Percentiles rank a stretch among this genome's conserved stretches.
Conservation (phyloP, 495 filamentous ascomycete species). For the Geoglossum glabrum region DNA sequence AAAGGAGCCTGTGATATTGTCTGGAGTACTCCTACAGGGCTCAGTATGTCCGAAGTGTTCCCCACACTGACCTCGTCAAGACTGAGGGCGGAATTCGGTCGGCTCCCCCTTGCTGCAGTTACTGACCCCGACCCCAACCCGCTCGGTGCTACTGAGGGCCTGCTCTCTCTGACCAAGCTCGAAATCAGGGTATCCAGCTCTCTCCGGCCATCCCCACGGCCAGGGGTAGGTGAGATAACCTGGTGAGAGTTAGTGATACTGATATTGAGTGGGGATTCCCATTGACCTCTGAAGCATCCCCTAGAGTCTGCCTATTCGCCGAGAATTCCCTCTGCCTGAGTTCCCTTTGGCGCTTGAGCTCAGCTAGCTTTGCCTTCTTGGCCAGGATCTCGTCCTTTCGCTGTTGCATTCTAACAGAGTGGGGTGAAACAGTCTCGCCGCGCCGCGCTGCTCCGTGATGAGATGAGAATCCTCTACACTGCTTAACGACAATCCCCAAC, state of each 20-base stretch:
- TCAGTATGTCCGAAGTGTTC: background rate
- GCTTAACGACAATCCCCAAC: no score
- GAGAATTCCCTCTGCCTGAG: constrained; percentile 53
- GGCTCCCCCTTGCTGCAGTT: constrained; percentile 45
- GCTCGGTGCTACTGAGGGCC: constrained; percentile 49
- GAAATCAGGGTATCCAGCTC: constrained; percentile 74
- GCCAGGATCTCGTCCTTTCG: constrained; percentile 83
- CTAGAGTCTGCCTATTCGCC: constrained; percentile 39
- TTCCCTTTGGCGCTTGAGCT: constrained; percentile 83
- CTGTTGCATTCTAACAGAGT: constrained; percentile 41
- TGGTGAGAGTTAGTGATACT: background rate
- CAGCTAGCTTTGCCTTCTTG: constrained; percentile 85
- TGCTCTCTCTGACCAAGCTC: constrained; percentile 53
- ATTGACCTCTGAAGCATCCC: constrained; percentile 33
- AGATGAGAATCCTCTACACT: background rate
- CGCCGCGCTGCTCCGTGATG: background rate
- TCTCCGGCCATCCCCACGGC: constrained; percentile 46
- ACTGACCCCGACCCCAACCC: constrained; percentile 33
- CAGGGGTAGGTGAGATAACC: constrained; percentile 36
- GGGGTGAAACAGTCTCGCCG: background rate
- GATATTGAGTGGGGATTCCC: background rate
- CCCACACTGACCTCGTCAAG: constrained; percentile 32
- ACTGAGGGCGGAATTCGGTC: constrained; percentile 70
- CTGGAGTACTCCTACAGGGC: constrained; percentile 37
- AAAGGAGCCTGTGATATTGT: constrained; percentile 48